Percentiles rank a stretch among this genome's conserved stretches.
phyloP scores from a whole-genome alignment of 495 filamentous ascomycete genomes.

The Choiromyces venosus region DNA sequence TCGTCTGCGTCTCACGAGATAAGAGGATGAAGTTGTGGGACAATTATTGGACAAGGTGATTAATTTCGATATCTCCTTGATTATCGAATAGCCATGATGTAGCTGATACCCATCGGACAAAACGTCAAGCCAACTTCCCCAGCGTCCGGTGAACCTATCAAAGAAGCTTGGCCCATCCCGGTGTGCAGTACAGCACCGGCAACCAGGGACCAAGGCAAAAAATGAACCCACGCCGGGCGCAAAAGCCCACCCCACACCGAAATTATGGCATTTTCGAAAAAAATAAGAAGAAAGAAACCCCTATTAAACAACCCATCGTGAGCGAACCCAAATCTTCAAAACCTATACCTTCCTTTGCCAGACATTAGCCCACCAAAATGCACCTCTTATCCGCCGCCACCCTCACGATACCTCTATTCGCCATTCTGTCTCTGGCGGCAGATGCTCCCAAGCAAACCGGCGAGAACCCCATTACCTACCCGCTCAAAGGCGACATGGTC shows the following conservation, averaged over 20 bases:
- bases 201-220: neutral
- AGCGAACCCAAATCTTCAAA: neutral
- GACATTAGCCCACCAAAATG: neutral
- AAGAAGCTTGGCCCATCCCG: neutral
- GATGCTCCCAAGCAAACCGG: neutral
- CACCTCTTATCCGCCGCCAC: neutral
- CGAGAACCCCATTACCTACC: neutral
- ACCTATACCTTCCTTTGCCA: neutral
- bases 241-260: neutral
- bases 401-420: neutral
- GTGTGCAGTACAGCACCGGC: neutral
- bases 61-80: neutral
- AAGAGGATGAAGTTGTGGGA: neutral
- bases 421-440: neutral
- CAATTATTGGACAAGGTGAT: neutral
- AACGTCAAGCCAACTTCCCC: neutral
- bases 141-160: neutral
- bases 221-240: neutral
- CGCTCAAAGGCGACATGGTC: neutral
- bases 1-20: neutral
- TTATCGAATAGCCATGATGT: neutral
- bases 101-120: neutral
- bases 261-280: neutral
- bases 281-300: neutral
- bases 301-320: neutral